Evolutionary conservation across 2,329 filamentous ascomycete genomes (phyloP), one percentile per base, ranked within the genome.

Genomic region (Scorias spongiosa): DNA sequence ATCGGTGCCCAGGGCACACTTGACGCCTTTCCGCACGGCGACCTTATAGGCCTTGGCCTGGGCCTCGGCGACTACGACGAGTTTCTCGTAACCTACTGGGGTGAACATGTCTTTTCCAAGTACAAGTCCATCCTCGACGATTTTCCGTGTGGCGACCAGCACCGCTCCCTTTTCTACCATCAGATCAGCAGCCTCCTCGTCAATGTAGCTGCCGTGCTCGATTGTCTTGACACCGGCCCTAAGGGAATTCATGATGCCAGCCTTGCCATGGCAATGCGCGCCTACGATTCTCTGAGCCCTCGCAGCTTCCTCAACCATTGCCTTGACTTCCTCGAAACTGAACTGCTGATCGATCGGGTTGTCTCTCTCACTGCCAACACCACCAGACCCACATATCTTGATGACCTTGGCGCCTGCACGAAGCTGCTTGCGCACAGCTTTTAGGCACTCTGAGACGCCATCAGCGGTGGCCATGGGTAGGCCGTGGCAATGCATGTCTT

Each of bases 1-100:
- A 48, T 72, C 69, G 2, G 69, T 72, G 1, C 70, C 69, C 1
- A 73, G 53, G 10, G 69, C 70, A 15, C 70, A 62, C 46, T 62
- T 67, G 42, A 72, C 62, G 1, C 67, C 67, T 5, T 52, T 54
- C 42, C 61, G 56, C 40, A 72, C 59, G 5, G 67, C 69, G 20
- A 66, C 48, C 40, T 54, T 51, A 48, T 69, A 68, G 17, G 63
- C 57, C 37, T 53, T 54, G 42, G 55, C 53, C 29, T 64, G 58
- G 17, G 60, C 48, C 30, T 57, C 55, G 10, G 56, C 54, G 8
- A 64, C 54, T 40, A 58, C 55, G n/a, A 61, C 36, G 29, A 66
- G 48, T 56, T 70, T 71, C 28, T 53, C 49, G 34, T 61, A 59
- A 5, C 43, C 46, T 2, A 39, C 42, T 10, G 41, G 43, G 10